Conservation (phyloP, 2,329 filamentous ascomycete genomes). For the Dactylella cylindrospora region DNA sequence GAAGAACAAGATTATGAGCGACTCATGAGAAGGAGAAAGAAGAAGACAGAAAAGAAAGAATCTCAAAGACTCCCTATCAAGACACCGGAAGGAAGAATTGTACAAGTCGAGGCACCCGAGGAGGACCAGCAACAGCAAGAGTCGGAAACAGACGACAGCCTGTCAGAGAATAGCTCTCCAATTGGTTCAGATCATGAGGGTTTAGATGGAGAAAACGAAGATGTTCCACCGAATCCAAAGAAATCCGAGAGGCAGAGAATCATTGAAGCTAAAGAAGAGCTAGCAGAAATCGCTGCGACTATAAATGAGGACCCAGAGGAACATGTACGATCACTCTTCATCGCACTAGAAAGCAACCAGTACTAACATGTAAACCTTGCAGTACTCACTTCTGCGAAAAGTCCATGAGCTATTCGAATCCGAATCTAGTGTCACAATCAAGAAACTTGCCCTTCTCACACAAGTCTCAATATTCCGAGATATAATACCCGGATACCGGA, state of each 20-base stretch:
- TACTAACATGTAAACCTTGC: neutral
- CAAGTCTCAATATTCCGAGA: constrained; percentile 93
- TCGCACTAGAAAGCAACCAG: neutral
- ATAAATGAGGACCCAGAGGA: constrained; percentile 95
- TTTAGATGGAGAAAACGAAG: constrained; percentile 48
- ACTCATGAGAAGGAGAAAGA: constrained; percentile 59
- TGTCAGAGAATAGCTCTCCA: neutral
- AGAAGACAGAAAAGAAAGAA: constrained; percentile 62
- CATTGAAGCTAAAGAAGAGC: constrained; percentile 82
- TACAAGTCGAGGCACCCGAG: constrained; percentile 56
- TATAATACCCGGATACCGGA: constrained; percentile 92
- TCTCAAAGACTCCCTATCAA: constrained; percentile 80
- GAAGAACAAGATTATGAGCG: constrained; percentile 44
- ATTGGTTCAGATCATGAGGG: constrained; percentile 14
- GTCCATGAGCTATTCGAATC: constrained; percentile 46
- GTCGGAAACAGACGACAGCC: constrained; percentile 12
- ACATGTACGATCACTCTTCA: constrained; percentile 61
- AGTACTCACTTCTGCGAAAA: constrained; percentile 34
- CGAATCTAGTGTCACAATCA: constrained; percentile 65
- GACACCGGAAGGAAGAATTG: constrained; percentile 71
- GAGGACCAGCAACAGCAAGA: constrained; percentile 17
- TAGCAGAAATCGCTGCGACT: constrained; percentile 75
- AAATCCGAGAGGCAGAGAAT: constrained; percentile 78
- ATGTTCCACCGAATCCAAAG: constrained; percentile 60
- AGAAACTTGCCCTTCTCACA: constrained; percentile 81